phyloP scores from a whole-genome alignment of 2,329 filamentous ascomycete genomes.

The Calycina herbarum region DNA sequence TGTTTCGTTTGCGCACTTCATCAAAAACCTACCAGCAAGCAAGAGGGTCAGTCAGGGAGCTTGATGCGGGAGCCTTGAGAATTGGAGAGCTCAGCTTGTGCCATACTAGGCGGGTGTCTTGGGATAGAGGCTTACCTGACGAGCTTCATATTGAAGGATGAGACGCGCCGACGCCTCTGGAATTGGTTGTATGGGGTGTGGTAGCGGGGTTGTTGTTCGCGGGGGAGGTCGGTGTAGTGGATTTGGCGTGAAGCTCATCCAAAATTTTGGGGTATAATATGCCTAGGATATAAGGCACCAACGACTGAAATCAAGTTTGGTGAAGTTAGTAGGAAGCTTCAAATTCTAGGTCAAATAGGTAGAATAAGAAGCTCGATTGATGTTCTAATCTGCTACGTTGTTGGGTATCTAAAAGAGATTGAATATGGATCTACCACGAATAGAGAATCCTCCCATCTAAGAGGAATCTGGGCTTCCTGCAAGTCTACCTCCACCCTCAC shows the following conservation, averaged over 20 bases:
- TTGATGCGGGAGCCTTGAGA: constrained; percentile 42
- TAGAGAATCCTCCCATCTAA: neutral
- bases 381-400: constrained; percentile 1
- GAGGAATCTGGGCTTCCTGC: neutral
- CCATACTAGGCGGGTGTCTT: constrained; percentile 30
- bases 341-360: neutral
- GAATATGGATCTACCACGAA: neutral
- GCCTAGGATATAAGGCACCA: neutral
- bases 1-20: constrained; percentile 99
- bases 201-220: constrained; percentile 14
- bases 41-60: constrained; percentile 39
- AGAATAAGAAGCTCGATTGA: neutral
- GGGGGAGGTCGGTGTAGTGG: constrained; percentile 8
- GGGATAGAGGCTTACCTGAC: constrained; percentile 69
- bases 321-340: neutral
- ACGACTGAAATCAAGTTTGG: neutral
- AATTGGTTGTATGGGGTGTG: constrained; percentile 5
- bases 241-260: constrained; percentile 12
- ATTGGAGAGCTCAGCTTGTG: constrained; percentile 47
- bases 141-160: constrained; percentile 80
- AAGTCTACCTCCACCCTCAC: neutral
- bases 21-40: constrained; percentile 72
- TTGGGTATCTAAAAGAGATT: constrained; percentile 8
- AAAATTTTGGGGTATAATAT: constrained; percentile 8
- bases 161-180: neutral